These are phyloP conservation scores for Talinum fruticosum DNA, from an alignment of 148 eudicot species.

Conservation along the genomic window DNA sequence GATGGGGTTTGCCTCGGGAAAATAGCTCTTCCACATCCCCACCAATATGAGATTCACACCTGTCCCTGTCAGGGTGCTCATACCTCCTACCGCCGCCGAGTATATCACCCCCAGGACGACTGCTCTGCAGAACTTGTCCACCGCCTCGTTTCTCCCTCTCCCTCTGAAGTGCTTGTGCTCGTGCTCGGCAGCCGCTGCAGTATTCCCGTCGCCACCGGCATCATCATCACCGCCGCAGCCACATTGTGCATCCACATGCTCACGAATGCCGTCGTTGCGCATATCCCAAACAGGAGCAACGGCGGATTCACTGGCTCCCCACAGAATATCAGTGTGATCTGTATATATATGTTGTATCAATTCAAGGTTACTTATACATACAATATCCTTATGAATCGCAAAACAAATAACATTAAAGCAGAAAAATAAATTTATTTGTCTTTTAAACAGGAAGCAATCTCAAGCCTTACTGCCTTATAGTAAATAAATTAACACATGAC, in stretches of 20 bases:
- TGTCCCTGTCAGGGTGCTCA: constrained; percentile 87
- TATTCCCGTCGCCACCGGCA: constrained; percentile 97
- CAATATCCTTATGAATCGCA: too few species aligned
- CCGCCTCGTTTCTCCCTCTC: constrained; percentile 27
- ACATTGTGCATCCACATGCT: constrained; percentile 99
- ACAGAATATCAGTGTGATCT: constrained; percentile 75
- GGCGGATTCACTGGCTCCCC: constrained; percentile 87
- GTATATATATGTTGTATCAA: background rate
- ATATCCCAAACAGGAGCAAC: constrained; percentile 74
- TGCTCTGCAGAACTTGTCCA: constrained; percentile 63
- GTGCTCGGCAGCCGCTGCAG: constrained; percentile 64
- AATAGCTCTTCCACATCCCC: constrained; percentile 97
- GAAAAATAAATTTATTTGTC: too few species aligned
- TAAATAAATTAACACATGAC: too few species aligned
- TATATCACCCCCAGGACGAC: constrained; percentile 80
- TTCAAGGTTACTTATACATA: too few species aligned
- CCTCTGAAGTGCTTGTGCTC: too few species aligned
- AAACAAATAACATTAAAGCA: too few species aligned
- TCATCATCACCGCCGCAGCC: constrained; percentile 83
- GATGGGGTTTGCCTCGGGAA: constrained; percentile 62
- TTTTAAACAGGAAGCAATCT: too few species aligned
- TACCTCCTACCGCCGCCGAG: constrained; percentile 81
- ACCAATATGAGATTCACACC: constrained; percentile 97
- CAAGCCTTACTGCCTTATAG: too few species aligned
- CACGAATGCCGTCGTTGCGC: constrained; percentile 78